Evolutionary conservation across 2,329 filamentous ascomycete species (phyloP), one percentile per base, ranked within the genome.

Genomic region (Botrytis tulipae): DNA sequence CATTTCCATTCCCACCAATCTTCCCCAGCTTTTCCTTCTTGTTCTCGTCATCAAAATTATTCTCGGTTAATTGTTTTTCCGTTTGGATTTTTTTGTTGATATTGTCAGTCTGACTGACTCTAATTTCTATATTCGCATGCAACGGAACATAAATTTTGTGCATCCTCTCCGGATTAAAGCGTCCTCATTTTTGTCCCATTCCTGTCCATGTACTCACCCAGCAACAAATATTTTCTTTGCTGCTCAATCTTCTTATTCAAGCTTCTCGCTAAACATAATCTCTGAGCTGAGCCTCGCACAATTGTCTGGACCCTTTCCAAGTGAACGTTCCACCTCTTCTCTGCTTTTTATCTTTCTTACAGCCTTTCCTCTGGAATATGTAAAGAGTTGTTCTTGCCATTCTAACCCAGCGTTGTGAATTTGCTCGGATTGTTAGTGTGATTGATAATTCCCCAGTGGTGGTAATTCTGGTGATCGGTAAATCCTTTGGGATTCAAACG

Each of bases 281-380:
- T n/a, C 12, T 54, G 2, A 4, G 9, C 14, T 29, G n/a, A 2
- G 16, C 14, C 7, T 16, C 6, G n/a, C n/a, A 29, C 2, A 29
- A 1, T 1, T 14, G 0, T 51, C 12, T 29, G n/a, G n/a, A 51
- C 25, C n/a, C 6, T 6, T 29, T 29, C n/a, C 14, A 16, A 54
- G 3, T 54, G 6, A n/a, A 29, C n/a, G 29, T 18, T n/a, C 1
- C 51, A 54, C 1, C n/a, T 54, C 3, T 16, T 8, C n/a, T 29
- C 12, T 29, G n/a, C 14, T 54, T 18, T 18, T 54, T 3, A 18
- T 8, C 5, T 18, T 29, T 54, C n/a, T 5, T 29, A 1, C 16
- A 5, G n/a, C 14, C 12, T 5, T 54, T 29, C 3, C 16, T 29
- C 6, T 7, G 8, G 1, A 29, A 3, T 29, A 0, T 2, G n/a